Conservation (phyloP, 371 early-diverging fungal species). For the Mucor indicus region DNA sequence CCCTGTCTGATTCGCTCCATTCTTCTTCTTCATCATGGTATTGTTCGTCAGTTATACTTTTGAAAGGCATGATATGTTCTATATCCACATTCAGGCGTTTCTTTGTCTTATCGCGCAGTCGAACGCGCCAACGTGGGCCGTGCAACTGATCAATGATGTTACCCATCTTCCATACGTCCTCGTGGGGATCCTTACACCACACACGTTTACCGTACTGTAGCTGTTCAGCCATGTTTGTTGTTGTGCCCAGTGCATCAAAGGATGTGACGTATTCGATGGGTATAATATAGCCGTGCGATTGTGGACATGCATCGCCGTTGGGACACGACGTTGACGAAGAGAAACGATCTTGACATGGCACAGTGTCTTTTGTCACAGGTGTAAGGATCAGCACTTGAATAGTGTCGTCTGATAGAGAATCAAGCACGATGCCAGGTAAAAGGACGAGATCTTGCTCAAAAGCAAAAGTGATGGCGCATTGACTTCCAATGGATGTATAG, state of each 20-base stretch:
- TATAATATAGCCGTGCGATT: slow-evolving; percentile 21
- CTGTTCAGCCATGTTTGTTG: background rate
- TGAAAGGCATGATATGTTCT: slow-evolving; percentile 18
- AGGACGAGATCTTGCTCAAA: background rate
- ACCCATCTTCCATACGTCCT: slow-evolving; percentile 10
- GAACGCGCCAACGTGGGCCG: slow-evolving; percentile 14
- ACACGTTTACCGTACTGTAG: slow-evolving; percentile 11
- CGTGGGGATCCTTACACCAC: slow-evolving; percentile 12
- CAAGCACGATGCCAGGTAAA: slow-evolving; percentile 3
- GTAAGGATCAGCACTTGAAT: slow-evolving; percentile 17
- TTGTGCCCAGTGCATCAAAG: slow-evolving; percentile 15
- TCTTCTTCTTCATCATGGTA: slow-evolving; percentile 1
- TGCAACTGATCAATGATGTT: slow-evolving; percentile 4
- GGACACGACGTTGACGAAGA: too few relatives aligned
- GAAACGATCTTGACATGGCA: slow-evolving; percentile 18
- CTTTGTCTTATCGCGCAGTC: background rate
- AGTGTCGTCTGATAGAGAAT: background rate
- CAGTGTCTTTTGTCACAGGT: slow-evolving; percentile 18
- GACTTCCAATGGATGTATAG: background rate
- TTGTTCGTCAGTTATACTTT: background rate
- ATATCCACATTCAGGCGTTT: slow-evolving; percentile 7
- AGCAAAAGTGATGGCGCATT: slow-evolving; percentile 5
- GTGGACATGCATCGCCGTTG: slow-evolving; percentile 1
- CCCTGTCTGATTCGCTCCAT: slow-evolving; percentile 6
- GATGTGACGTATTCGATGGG: slow-evolving; percentile 8